These are phyloP conservation scores for Xylariaceae sp. DNA, from an alignment of 2,329 filamentous ascomycete species.

Conservation along the genomic window DNA sequence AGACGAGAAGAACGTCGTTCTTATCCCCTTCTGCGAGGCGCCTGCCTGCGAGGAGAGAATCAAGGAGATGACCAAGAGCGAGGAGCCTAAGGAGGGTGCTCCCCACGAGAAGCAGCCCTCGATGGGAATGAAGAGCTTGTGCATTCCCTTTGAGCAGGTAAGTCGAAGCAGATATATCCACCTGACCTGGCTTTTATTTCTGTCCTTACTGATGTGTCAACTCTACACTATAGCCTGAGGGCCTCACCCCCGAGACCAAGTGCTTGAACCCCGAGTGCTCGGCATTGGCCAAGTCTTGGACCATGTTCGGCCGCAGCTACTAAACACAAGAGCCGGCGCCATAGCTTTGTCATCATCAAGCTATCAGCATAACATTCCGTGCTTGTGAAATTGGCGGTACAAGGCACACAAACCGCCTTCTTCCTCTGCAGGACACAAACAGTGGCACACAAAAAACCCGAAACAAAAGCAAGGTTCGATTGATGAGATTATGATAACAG, in stretches of 20 bases:
- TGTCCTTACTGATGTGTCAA: slow-evolving; percentile 67
- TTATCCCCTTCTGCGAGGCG: slow-evolving; percentile 85
- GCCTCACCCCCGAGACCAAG: slow-evolving; percentile 73
- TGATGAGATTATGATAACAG: no score
- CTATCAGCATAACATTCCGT: no score
- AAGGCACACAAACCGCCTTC: no score
- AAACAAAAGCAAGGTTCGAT: no score
- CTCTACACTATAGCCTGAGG: slow-evolving; percentile 61
- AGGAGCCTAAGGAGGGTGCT: slow-evolving; percentile 52
- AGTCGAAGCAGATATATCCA: slow-evolving; percentile 1
- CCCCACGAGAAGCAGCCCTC: slow-evolving; percentile 50
- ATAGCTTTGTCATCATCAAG: no score
- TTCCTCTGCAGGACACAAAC: no score
- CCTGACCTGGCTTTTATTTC: neutral
- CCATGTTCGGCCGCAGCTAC: slow-evolving; percentile 81
- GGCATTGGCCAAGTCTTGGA: slow-evolving; percentile 73
- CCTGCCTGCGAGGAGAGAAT: slow-evolving; percentile 85
- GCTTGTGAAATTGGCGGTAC: no score
- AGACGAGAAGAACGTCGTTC: slow-evolving; percentile 84
- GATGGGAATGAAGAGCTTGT: slow-evolving; percentile 66
- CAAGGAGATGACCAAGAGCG: slow-evolving; percentile 84
- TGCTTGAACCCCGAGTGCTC: slow-evolving; percentile 87
- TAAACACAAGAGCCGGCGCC: no score
- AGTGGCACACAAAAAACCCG: no score
- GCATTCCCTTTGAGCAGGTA: slow-evolving; percentile 70